Evolutionary conservation across 495 filamentous ascomycete species (phyloP).

Genomic region (Viridothelium virens): DNA sequence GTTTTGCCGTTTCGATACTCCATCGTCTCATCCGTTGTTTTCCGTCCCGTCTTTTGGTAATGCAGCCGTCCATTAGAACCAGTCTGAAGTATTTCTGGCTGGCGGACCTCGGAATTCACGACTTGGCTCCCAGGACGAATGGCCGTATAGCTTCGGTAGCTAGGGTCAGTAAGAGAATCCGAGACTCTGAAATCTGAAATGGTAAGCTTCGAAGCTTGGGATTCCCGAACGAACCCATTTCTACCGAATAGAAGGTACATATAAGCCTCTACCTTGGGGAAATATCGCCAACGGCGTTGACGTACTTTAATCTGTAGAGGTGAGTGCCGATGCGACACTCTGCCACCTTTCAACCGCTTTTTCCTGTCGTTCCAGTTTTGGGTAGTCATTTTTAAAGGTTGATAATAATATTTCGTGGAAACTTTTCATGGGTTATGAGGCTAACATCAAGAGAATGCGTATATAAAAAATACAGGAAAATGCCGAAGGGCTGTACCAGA

Average conservation of each 20-base stretch:
- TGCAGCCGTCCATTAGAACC: neutral
- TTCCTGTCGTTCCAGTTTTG: neutral
- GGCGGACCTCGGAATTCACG: neutral
- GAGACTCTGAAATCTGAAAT: neutral
- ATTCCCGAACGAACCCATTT: neutral
- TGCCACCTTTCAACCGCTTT: neutral
- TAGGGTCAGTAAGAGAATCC: neutral
- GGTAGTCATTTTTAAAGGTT: neutral
- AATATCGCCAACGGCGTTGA: neutral
- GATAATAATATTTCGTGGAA: neutral
- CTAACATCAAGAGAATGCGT: neutral
- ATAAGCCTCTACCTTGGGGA: neutral
- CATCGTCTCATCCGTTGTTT: neutral
- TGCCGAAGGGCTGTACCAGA: neutral
- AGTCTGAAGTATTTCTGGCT: neutral
- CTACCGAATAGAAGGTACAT: neutral
- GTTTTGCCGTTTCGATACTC: neutral
- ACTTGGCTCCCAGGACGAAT: neutral
- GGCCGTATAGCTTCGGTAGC: constrained; percentile 1
- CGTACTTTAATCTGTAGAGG: neutral
- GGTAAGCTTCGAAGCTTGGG: neutral
- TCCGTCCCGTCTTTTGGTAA: neutral
- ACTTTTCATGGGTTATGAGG: neutral
- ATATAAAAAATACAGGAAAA: neutral
- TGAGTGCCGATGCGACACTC: neutral